Base-by-base conservation (phyloP, 2,329 filamentous ascomycete species). In the Fusarium sambucinum region DNA sequence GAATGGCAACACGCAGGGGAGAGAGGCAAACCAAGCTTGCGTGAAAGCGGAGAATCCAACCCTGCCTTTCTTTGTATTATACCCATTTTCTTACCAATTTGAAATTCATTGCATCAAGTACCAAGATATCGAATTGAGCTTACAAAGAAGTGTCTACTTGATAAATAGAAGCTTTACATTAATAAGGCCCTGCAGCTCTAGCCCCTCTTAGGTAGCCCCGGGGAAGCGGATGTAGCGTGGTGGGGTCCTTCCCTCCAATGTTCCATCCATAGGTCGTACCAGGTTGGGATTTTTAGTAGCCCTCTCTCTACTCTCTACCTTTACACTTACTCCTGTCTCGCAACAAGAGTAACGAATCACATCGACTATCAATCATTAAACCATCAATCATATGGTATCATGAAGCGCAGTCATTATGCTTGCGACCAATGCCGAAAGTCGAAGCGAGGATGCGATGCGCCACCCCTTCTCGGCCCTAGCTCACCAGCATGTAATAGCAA, bases 361-460 rank as follows among this genome's bases (percentile, higher is more conserved):
- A 27, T 21, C n/a, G 7, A 33, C 10, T 3, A 8, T 21, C 29
- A 14, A 16, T 16, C 9, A 13, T 19, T 40, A 3, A 17, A 38
- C 19, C 19, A n/a, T 7, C 25, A 37, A 16, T 29, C 35, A 27
- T 21, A 23, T 42, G 40, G 19, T 11, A 72, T 21, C 25, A 73
- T 73, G 71, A 71, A 65, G 52, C 69, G 71, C 29, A 72, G 72
- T 19, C 70, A 71, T 38, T 56, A 73, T 40, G 70, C 71, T 29
- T 73, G 71, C 46, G 71, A 73, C 46, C 71, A 73, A 37, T 73
- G 71, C 30, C 59, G 71, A 9, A 69, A 52, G 46, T 73, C 71
- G 10, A 73, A 73, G 59, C 63, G 71, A 42, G 71, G 67, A 32
- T 73, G 71, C 23, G 71, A 73, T 52, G 71, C 71, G 27, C 61